Evolutionary conservation across 148 eudicot species (phyloP).

Genomic region (Beta vulgaris): DNA sequence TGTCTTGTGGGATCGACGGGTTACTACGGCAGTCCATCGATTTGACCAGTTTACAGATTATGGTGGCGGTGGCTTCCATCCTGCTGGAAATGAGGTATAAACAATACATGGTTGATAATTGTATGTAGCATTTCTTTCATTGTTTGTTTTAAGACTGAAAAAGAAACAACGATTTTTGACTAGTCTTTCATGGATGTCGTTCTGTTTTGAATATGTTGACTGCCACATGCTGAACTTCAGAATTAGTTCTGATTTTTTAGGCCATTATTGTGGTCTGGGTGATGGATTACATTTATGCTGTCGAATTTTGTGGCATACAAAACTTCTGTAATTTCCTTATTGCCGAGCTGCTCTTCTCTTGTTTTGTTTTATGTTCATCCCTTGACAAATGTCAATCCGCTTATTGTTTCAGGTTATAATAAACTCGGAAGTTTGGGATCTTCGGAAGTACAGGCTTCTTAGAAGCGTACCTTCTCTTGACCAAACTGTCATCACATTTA

Average conservation of each 20-base stretch:
- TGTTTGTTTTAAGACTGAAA: no score
- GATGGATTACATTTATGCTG: not conserved
- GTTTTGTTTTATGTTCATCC: not conserved
- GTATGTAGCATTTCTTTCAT: not conserved
- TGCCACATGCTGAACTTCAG: not conserved
- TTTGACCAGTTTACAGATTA: conserved; percentile 93
- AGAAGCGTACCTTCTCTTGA: conserved; percentile 88
- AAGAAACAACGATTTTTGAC: no score
- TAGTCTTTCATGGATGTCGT: not conserved
- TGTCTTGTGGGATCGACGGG: conserved; percentile 85
- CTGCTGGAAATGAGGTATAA: conserved; percentile 98
- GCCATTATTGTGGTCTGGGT: not conserved
- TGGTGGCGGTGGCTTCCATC: conserved; percentile 99
- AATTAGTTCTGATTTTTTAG: not conserved
- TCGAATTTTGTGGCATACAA: not conserved
- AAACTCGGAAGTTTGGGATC: conserved; percentile 98
- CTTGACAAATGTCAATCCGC: conserved; percentile 3
- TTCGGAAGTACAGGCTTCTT: conserved; percentile 78
- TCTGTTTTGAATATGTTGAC: not conserved
- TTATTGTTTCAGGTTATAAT: conserved; percentile 65
- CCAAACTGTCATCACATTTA: conserved; percentile 80
- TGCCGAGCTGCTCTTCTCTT: not conserved
- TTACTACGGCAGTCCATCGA: conserved; percentile 58
- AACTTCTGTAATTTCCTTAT: not conserved
- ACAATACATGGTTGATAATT: not conserved